Percentiles rank a stretch among this genome's conserved stretches.
phyloP scores from a whole-genome alignment of 805 yeast species.

The Pichia nanzhaoensis region DNA sequence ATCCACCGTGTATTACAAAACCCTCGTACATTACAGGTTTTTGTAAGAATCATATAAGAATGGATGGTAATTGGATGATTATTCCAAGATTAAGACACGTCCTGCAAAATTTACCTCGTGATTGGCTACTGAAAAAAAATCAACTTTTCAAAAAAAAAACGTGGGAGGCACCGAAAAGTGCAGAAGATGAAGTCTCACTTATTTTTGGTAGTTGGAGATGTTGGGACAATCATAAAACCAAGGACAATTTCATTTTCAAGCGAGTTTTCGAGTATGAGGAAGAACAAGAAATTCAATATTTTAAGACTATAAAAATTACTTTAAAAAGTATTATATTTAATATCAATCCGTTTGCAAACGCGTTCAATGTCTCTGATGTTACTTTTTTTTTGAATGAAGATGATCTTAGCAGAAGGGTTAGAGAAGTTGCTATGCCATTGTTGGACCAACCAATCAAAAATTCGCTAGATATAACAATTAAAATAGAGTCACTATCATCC shows the following conservation, averaged over 20 bases:
- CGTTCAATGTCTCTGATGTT: slow-evolving; percentile 15
- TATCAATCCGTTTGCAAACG: slow-evolving; percentile 18
- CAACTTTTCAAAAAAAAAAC: slow-evolving; percentile 25
- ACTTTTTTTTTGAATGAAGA: slow-evolving; percentile 13
- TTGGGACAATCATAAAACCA: slow-evolving; percentile 76
- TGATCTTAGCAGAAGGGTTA: slow-evolving; percentile 12
- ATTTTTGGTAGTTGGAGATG: slow-evolving; percentile 77
- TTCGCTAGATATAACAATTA: slow-evolving; percentile 18
- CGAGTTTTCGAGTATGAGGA: slow-evolving; percentile 38
- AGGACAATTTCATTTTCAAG: slow-evolving; percentile 48
- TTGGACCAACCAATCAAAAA: slow-evolving; percentile 14
- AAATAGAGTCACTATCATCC: slow-evolving; percentile 15
- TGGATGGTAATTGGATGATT: slow-evolving; percentile 83
- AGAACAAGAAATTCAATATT: slow-evolving; percentile 3
- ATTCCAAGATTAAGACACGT: slow-evolving; percentile 75
- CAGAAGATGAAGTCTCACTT: slow-evolving; percentile 46
- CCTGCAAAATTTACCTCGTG: slow-evolving; percentile 46
- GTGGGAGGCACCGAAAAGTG: slow-evolving; percentile 45
- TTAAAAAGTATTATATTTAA: slow-evolving; percentile 17
- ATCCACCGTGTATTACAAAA: slow-evolving; percentile 83
- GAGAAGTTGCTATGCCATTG: slow-evolving; percentile 15
- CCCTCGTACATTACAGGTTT: slow-evolving; percentile 79
- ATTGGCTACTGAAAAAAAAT: slow-evolving; percentile 39
- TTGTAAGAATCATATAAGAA: slow-evolving; percentile 65
- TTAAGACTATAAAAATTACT: slow-evolving; percentile 9